phyloP scores from a whole-genome alignment of 2,329 filamentous ascomycete species.

The Graphilbum sp. region DNA sequence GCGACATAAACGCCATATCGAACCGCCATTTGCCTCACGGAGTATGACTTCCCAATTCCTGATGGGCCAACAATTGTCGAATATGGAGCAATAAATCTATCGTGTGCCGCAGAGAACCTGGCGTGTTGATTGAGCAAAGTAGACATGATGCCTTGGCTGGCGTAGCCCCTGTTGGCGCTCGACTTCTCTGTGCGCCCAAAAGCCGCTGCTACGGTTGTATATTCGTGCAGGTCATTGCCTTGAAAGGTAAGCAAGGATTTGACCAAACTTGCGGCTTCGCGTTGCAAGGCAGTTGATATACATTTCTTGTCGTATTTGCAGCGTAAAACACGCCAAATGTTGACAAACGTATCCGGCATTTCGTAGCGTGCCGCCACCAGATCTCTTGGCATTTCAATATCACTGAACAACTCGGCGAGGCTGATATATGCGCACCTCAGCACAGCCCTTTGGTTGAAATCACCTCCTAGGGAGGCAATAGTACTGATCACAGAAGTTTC shows the following conservation, averaged over 20 bases:
- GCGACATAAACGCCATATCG: constrained; percentile 1
- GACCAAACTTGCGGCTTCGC: not conserved
- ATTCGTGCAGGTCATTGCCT: not conserved
- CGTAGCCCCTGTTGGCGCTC: not conserved
- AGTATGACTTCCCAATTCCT: constrained; percentile 1
- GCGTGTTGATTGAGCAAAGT: not conserved
- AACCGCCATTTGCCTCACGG: constrained; percentile 1
- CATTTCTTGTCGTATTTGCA: not conserved
- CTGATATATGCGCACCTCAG: not conserved
- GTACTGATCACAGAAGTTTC: not conserved
- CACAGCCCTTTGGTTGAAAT: not conserved
- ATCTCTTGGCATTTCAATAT: not conserved
- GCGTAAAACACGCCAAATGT: not conserved
- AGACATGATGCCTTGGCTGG: not conserved
- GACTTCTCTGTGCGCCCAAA: not conserved
- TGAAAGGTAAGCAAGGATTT: not conserved
- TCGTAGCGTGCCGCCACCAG: not conserved
- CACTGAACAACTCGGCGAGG: not conserved
- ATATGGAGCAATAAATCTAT: constrained; percentile 1
- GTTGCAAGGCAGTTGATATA: not conserved
- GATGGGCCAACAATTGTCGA: constrained; percentile 2
- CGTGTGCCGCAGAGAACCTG: not conserved
- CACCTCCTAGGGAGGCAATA: not conserved
- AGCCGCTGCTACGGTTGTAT: not conserved
- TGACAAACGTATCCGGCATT: not conserved